Evolutionary conservation across 2,329 filamentous ascomycete genomes (phyloP).

Genomic region (Pseudogymnoascus sp.): DNA sequence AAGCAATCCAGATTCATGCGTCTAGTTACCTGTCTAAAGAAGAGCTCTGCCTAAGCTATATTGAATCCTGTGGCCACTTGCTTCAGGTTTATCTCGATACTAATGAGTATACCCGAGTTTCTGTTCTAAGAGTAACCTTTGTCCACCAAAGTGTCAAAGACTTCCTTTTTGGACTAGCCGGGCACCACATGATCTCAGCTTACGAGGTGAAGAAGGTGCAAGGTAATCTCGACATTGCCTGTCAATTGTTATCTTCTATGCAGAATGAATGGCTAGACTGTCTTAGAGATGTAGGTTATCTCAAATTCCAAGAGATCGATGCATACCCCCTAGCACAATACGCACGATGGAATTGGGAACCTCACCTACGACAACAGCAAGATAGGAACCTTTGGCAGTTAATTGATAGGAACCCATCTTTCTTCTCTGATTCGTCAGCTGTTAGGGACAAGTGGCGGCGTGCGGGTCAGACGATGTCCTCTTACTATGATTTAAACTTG

Average conservation of each 20-base stretch:
- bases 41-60: neutral
- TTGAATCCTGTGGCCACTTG: neutral
- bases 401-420: neutral
- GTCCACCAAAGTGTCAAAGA: neutral
- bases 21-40: neutral
- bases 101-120: no score
- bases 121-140: neutral
- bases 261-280: neutral
- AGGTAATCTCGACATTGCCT: neutral
- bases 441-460: neutral
- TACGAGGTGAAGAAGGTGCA: neutral
- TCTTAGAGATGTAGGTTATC: neutral
- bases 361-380: neutral
- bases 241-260: neutral
- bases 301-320: neutral
- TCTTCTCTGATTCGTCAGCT: neutral
- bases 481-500: neutral
- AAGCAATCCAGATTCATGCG: neutral
- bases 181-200: neutral
- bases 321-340: neutral
- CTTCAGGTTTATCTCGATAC: no score
- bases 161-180: neutral
- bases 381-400: neutral
- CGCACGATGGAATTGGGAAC: neutral
- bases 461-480: neutral